Evolutionary conservation across 2,329 filamentous ascomycete genomes (phyloP), one percentile per base, ranked within the genome.

Genomic region (Orbilia brochopaga): DNA sequence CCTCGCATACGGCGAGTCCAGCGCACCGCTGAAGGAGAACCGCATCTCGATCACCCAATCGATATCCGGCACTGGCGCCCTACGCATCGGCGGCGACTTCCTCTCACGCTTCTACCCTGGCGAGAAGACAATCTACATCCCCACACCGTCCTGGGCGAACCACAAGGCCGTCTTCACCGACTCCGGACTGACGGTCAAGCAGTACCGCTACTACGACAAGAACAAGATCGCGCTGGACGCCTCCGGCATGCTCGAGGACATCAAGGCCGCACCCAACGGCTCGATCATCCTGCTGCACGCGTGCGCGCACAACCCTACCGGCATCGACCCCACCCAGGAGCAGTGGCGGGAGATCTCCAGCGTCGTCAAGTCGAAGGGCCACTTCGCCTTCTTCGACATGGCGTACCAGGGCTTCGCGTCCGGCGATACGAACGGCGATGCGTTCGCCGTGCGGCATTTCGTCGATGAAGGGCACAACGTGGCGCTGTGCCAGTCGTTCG

Each of bases 111-210:
- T 97, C 86, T 96, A 91, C 85, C 83, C 83, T 66, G 84, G 85
- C 78, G 86, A 85, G 81, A 88, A 86, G 76, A 86, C 88, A 69
- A 86, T 95, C 81, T 97, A 96, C 85, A 84, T 97, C 80, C 96
- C 92, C 78, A 90, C 90, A 80, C 94, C 94, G 59, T 99, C 94
- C 73, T 99, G 94, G 94, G 92, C 90, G 76, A 99, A 99, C 83
- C 94, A 99, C 87, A 88, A 95, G 83, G 94, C 97, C 81, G 97
- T 99, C 84, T 96, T 99, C 83, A 86, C 84, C 81, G 97, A 97
- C 79, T 92, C 97, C 78, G 85, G 86, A 76, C 83, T 97, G 30
- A 82, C 86, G 35, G 86, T 91, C 77, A 88, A 88, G 76, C 86
- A 86, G 75, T 99, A 99, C 83, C 94, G 93, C 55, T 99, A 99